Evolutionary conservation across 148 eudicot genomes (phyloP), one percentile per base, ranked within the genome.

Genomic region (Pouteria glomerata): DNA sequence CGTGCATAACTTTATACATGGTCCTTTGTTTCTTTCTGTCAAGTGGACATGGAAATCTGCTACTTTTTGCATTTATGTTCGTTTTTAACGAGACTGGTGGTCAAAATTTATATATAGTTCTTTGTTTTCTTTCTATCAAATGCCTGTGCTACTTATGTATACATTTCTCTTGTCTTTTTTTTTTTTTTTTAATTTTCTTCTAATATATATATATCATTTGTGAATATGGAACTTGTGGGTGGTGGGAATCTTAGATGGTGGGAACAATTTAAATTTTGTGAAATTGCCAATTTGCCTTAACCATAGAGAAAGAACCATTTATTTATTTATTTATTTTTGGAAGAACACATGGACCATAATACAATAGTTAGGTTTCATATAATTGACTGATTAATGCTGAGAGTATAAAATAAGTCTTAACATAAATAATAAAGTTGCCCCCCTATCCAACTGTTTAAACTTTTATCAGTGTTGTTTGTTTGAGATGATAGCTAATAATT

Each of bases 11-110:
- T n/a, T n/a, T n/a, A n/a, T n/a, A 10, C 44, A 39, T 39, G 5
- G 44, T 65, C 21, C 24, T 63, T 11, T 73, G 44, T 30, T 63
- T 48, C 65, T 53, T 53, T 14, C 45, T 27, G 61, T 29, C 45
- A 30, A 65, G 24, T 66, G 51, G 55, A 57, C 6, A 26, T 29
- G 33, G 31, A 56, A 73, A 23, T 35, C 71, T 44, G 63, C 56
- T 67, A 21, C 53, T 66, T 44, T 65, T 55, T 31, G 47, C 42
- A 31, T 52, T 37, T 58, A 16, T 41, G 6, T 15, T 59, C 30
- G 26, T 33, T 27, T 56, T 23, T 34, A 60, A 67, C 50, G 4
- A 42, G 7, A 35, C 33, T 5, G 15, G 26, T 14, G 50, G 34
- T 19, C 3, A 4, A 23, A 48, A 14, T 33, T n/a, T n/a, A n/a